phyloP scores from a whole-genome alignment of 108 stramenopile species.

The Chaetoceros muelleri region DNA sequence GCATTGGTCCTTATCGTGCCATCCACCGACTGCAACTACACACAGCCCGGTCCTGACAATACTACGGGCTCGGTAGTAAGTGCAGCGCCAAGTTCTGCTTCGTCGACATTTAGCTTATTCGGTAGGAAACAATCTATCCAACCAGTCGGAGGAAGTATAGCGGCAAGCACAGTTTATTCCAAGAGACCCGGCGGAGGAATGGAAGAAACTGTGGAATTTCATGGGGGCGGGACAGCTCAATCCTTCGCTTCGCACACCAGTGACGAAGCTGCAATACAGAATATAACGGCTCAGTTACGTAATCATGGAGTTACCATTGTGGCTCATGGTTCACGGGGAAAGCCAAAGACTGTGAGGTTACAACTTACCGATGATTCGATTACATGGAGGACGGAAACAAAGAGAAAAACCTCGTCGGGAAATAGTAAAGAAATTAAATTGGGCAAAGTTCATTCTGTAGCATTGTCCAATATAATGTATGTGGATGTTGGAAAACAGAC shows the following conservation, averaged over 20 bases:
- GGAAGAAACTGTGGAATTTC: background rate
- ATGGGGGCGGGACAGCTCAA: background rate
- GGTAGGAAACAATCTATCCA: background rate
- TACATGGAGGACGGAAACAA: constrained; percentile 79
- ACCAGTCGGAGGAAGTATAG: background rate
- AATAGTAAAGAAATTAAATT: constrained; percentile 9
- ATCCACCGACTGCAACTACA: too few species aligned
- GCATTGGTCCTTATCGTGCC: too few species aligned
- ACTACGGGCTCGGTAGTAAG: background rate
- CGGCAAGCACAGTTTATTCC: background rate
- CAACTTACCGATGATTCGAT: constrained; percentile 67
- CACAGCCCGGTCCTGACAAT: too few species aligned
- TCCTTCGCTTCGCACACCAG: background rate
- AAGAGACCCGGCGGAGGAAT: background rate
- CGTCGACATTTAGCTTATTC: background rate
- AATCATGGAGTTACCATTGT: constrained; percentile 72
- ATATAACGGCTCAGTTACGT: constrained; percentile 68
- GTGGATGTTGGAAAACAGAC: constrained; percentile 85
- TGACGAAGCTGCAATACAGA: background rate
- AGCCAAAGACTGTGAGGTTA: constrained; percentile 76
- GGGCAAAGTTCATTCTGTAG: constrained; percentile 78
- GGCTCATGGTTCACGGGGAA: constrained; percentile 71
- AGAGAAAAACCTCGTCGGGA: constrained; percentile 34
- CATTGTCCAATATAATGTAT: constrained; percentile 77
- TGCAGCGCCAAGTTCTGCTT: background rate